A percentile compares a stretch with the other conserved stretches of the same genome.
Evolutionary conservation across 352 stramenopile genomes (phyloP).

Genomic region (Pythium phragmitis): DNA sequence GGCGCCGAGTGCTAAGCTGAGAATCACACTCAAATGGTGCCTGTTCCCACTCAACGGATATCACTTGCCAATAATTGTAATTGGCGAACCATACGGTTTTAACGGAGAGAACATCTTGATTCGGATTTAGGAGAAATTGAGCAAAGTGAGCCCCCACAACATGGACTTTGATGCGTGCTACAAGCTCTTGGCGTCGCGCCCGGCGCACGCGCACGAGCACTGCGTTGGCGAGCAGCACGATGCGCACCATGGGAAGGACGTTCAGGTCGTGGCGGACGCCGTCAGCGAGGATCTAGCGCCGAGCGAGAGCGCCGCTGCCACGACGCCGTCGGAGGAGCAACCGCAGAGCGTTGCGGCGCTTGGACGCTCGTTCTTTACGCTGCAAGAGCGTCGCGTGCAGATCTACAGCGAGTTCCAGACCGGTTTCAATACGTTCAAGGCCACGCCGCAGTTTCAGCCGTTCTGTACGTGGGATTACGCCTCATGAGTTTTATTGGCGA

Average conservation of each 20-base stretch:
- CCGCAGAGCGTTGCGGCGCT: conserved; percentile 25
- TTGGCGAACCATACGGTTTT: neutral
- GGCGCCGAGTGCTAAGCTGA: conserved; percentile 29
- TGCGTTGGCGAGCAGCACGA: conserved; percentile 42
- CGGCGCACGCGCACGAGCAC: conserved; percentile 52
- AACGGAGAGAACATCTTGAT: neutral
- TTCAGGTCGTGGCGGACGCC: conserved; percentile 20
- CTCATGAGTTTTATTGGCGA: neutral
- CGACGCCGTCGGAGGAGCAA: neutral
- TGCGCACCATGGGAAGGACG: conserved; percentile 3
- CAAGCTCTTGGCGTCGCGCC: conserved; percentile 58
- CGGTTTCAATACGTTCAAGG: conserved; percentile 69
- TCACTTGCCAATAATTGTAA: too few species aligned
- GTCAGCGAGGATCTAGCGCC: conserved; percentile 15
- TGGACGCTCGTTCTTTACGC: conserved; percentile 40
- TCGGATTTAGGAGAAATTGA: conserved; percentile 11
- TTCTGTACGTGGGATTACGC: conserved; percentile 50
- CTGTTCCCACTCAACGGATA: too few species aligned
- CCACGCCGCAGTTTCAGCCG: conserved; percentile 50
- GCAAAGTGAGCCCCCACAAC: neutral
- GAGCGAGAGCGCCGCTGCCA: neutral
- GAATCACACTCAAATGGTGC: too few species aligned
- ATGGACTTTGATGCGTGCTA: conserved; percentile 78
- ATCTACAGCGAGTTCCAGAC: conserved; percentile 70
- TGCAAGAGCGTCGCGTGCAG: conserved; percentile 65